Evolutionary conservation across 495 filamentous ascomycete species (phyloP), one percentile per base, ranked within the genome.

Genomic region (Elasticomyces elasticus): DNA sequence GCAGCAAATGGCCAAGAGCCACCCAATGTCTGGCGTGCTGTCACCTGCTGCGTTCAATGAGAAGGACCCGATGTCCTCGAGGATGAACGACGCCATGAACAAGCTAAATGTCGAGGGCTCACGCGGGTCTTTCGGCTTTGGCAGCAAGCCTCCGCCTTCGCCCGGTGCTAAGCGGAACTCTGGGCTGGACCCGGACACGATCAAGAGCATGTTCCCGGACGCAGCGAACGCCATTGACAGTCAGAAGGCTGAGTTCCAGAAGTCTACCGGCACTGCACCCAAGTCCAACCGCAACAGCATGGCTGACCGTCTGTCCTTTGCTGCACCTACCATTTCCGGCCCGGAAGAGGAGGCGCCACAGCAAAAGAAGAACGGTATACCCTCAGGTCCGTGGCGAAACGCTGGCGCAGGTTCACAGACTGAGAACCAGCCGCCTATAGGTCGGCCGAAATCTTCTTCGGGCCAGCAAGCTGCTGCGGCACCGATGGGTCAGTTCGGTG

Each of bases 151-250:
- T 31, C 61, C 61, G 22, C 81, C 85, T 47, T 86, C 87, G 25
- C 80, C 83, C 13, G 78, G 81, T 28, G 79, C 77, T 38, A 96
- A 95, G 74, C 82, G 92, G 51, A 91, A 92, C 67, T 96, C 92
- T 26, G 89, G 81, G 15, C 80, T 97, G 35, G 92, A 97, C 65
- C 73, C 87, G n/a, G 83, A 81, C 30, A 89, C 86, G n/a, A 94
- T 96, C 66, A 91, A 95, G 71, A 88, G 88, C 59, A 97, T 98
- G 92, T 98, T 98, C 67, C 92, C 92, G 5, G 92, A 97, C 74
- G 92, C 92, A 22, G 94, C 92, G 1, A 94, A 91, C 13, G 94
- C 94, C 13, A 96, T 98, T 69, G 89, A 89, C 26, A 92, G 89
- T 47, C 91, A 98, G 72, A 95, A 95, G 74, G 90, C 89, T 47